Conservation (phyloP, 345 rosid genomes). For the Carallia brachiata region DNA sequence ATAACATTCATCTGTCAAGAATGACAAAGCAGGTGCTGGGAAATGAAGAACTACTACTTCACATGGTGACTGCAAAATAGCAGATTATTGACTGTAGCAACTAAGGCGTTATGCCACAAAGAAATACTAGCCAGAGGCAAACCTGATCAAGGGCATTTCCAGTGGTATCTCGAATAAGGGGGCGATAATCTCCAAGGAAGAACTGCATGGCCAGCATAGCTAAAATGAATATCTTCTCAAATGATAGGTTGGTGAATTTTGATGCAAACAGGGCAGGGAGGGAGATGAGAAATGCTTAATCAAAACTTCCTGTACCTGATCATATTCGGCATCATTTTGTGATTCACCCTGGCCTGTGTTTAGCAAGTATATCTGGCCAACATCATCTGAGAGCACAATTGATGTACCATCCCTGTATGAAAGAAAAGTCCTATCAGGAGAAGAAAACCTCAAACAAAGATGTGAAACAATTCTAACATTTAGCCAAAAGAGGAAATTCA, state of each 20-base stretch:
- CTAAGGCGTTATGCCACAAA: neutral
- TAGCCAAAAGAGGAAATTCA: slow-evolving; percentile 1
- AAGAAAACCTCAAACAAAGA: neutral
- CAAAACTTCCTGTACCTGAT: slow-evolving; percentile 57
- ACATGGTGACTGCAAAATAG: too few species aligned
- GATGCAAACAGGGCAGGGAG: neutral
- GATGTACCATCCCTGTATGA: slow-evolving; percentile 90
- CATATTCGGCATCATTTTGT: slow-evolving; percentile 89
- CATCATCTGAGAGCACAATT: slow-evolving; percentile 97
- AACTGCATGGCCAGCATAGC: slow-evolving; percentile 47
- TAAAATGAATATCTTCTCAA: neutral
- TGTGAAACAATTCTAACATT: slow-evolving; percentile 1
- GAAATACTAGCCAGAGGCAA: slow-evolving; percentile 7
- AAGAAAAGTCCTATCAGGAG: neutral
- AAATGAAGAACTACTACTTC: too few species aligned
- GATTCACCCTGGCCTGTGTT: slow-evolving; percentile 99
- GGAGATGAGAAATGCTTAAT: slow-evolving; percentile 3
- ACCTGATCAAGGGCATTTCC: slow-evolving; percentile 98
- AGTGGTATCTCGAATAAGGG: slow-evolving; percentile 69
- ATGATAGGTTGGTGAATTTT: neutral
- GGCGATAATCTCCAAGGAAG: slow-evolving; percentile 97
- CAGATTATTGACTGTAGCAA: neutral
- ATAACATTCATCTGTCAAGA: neutral
- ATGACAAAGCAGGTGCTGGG: too few species aligned
- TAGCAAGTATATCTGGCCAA: slow-evolving; percentile 83